Evolutionary conservation across 352 stramenopile genomes (phyloP), one percentile per base, ranked within the genome.

Genomic region (Pythium vanterpoolii): DNA sequence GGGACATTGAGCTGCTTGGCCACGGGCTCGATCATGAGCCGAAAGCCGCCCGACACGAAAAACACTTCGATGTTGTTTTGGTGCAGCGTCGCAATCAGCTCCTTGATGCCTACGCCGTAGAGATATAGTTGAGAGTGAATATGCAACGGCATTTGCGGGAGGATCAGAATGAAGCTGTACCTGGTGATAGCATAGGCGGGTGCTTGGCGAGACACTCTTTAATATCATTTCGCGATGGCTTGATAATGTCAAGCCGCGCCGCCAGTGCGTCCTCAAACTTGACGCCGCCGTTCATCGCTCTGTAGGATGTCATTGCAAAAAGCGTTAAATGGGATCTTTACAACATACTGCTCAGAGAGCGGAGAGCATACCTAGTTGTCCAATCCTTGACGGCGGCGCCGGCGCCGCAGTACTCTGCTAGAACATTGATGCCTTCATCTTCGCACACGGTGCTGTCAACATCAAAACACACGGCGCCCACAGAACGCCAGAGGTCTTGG

Each of bases 371-470:
- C 86, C 91, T 96, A 48, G 74, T 85, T 6, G 97, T 99, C 80
- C 96, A 97, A 11, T 86, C 96, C 43, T 96, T 89, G 21, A 99
- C 97, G 34, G 88, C 93, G 18, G 96, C 80, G 38, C 96, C 96
- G 19, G 90, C 94, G 18, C 97, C 97, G 34, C 96, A 96, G 64
- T 97, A 91, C 42, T 89, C 95, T n/a, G 97, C 97, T 5, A 99
- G 79, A 34, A 99, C 96, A 69, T 99, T 96, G 68, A 99, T 99
- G 21, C 97, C 97, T 73, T 99, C 97, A 42, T 99, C 96, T 23
- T 74, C 72, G 64, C 98, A 98, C 13, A 99, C 96, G 3, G 97
- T 99, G 68, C 89, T 98, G 79, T 99, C 97, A 0, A 99, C 96
- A 66, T 99, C 93, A 54, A 93, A 94, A 68, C 84, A 95, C 26